phyloP scores from a whole-genome alignment of 2,329 filamentous ascomycete species.

The Aspergillus pseudoterreus region DNA sequence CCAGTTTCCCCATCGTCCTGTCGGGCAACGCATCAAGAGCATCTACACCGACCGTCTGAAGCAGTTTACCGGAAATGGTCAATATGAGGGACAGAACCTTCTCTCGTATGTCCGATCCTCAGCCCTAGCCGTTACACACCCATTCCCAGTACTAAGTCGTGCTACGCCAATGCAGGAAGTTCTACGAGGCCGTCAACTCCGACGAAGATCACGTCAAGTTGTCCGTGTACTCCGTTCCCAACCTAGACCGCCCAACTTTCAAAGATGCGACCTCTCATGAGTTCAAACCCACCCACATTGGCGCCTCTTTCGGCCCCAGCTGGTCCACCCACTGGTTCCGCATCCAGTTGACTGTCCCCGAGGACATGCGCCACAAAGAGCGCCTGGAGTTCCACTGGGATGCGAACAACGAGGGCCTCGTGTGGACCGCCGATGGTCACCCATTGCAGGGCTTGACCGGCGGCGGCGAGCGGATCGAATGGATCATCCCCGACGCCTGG shows the following conservation, averaged over 20 bases:
- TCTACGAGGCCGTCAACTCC: conserved; percentile 64
- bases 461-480: conserved; percentile 81
- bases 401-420: conserved; percentile 85
- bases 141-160: conserved; percentile 3
- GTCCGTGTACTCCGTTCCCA: conserved; percentile 78
- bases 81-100: conserved; percentile 73
- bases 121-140: neutral
- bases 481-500: conserved; percentile 79
- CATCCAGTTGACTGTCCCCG: conserved; percentile 72
- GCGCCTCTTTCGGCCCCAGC: conserved; percentile 81
- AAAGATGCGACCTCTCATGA: conserved; percentile 73
- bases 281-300: conserved; percentile 71
- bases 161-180: conserved; percentile 52
- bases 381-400: conserved; percentile 97
- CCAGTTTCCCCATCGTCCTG: conserved; percentile 49
- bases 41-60: conserved; percentile 82
- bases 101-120: conserved; percentile 30
- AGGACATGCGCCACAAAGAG: conserved; percentile 68
- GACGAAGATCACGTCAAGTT: conserved; percentile 78
- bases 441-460: conserved; percentile 90
- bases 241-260: conserved; percentile 77
- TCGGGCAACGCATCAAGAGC: conserved; percentile 75
- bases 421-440: conserved; percentile 87
- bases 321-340: conserved; percentile 99
- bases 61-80: conserved; percentile 74